Base-by-base conservation (phyloP, 805 yeast genomes). In the Hanseniaspora thailandica region DNA sequence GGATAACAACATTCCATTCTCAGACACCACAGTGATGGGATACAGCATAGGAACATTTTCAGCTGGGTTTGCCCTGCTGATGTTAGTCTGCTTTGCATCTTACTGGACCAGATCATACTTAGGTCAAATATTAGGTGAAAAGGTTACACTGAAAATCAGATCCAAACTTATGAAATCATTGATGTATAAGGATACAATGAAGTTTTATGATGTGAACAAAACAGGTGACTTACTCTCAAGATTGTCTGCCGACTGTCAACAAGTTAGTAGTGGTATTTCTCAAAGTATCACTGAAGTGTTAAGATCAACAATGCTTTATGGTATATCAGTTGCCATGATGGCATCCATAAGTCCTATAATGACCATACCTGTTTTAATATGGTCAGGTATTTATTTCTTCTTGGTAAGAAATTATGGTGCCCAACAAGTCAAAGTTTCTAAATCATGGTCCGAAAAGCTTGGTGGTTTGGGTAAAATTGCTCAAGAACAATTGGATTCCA, bases 211-310 rank as follows among this genome's bases (percentile, higher is more conserved):
- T 63, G 78, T 81, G n/a, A 87, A 94, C 57, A 84, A 90, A 63
- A 88, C 88, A 9, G 98, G 98, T 38, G 98, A 90, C 64, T 73
- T 90, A 62, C 88, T 90, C 41, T 87, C 96, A 10, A 74, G 98
- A 56, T 70, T 90, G 49, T 84, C 95, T 15, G 83, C 86, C 40
- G 98, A 93, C 66, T 85, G 96, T 1, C 88, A 86, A 56, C 80
- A 93, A 28, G 95, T 90, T 19, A 79, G 96, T 9, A 77, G 87
- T 58, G 81, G 96, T 0, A 77, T 93, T 57, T 86, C 97, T 22
- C 95, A 86, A 60, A 90, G 90, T 64, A 75, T 90, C 28, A 84
- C 94, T 55, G 97, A 90, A 66, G 98, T 98, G 6, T 75, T 84
- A 53, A 75, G 96, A 57, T 81, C 96, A 1, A 65, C 81, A 0